These are phyloP conservation scores for Lentinula boryana DNA, from an alignment of 768 basidiomycete species.

Conservation along the genomic window DNA sequence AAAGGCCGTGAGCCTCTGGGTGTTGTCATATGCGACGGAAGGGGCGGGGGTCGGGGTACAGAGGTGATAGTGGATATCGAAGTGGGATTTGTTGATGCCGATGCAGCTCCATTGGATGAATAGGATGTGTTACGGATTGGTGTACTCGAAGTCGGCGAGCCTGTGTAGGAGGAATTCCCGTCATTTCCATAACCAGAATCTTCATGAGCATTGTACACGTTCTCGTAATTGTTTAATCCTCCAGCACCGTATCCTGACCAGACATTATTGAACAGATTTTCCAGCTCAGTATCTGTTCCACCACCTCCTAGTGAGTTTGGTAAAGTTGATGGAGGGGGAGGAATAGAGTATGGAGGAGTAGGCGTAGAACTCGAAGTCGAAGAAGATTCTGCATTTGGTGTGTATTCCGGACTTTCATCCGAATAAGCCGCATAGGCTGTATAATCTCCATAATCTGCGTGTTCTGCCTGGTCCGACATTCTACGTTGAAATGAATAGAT, in stretches of 20 bases:
- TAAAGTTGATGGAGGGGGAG: background rate
- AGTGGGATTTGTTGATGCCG: too few relatives aligned
- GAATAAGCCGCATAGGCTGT: background rate
- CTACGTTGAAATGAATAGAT: background rate
- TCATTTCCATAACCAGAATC: background rate
- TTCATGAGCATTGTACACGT: background rate
- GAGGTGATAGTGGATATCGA: too few relatives aligned
- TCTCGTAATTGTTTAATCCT: background rate
- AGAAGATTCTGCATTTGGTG: background rate
- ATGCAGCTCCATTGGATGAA: too few relatives aligned
- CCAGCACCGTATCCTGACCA: slow-evolving; percentile 61
- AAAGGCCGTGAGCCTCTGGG: background rate
- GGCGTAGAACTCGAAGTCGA: background rate
- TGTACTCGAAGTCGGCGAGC: too few relatives aligned
- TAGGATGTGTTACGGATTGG: too few relatives aligned
- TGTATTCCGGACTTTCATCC: background rate
- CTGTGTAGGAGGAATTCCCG: too few relatives aligned
- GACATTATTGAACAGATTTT: slow-evolving; percentile 71
- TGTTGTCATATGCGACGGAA: too few relatives aligned
- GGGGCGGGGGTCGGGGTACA: too few relatives aligned
- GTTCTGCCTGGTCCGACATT: background rate
- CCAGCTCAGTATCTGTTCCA: slow-evolving; percentile 55
- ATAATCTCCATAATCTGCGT: background rate
- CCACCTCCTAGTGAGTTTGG: too few relatives aligned
- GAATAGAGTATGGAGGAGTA: background rate